Evolutionary conservation across 768 basidiomycete species (phyloP).

Genomic region (Xerocomellus intermedius): DNA sequence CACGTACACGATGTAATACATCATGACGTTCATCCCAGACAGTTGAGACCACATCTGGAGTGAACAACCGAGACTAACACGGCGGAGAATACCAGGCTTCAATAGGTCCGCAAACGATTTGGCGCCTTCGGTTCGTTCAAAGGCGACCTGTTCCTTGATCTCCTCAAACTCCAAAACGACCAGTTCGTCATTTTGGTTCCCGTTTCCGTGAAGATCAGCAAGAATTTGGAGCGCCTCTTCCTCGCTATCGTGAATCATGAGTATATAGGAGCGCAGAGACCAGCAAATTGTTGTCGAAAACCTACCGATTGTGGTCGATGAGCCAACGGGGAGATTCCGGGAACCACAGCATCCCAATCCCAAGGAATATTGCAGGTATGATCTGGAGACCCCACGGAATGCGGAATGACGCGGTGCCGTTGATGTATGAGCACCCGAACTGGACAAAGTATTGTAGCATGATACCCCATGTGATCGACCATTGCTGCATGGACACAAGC

Average conservation of each 20-base stretch:
- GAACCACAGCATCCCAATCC: conserved; percentile 64
- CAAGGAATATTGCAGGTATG: conserved; percentile 73
- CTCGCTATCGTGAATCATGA: conserved; percentile 20
- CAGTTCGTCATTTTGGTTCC: conserved; percentile 55
- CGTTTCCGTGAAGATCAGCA: conserved; percentile 67
- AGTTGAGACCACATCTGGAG: conserved; percentile 83
- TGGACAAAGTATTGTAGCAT: conserved; percentile 74
- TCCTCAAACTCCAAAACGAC: conserved; percentile 71
- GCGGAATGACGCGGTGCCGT: conserved; percentile 70
- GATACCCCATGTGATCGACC: conserved; percentile 80
- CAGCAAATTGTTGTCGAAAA: neutral
- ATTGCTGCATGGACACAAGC: conserved; percentile 76
- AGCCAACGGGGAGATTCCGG: conserved; percentile 75
- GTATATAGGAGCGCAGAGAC: neutral
- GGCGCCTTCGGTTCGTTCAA: conserved; percentile 67
- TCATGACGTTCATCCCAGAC: conserved; percentile 80
- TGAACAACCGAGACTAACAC: conserved; percentile 66
- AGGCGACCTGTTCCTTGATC: conserved; percentile 53
- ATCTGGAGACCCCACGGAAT: conserved; percentile 80
- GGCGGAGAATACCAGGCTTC: conserved; percentile 63
- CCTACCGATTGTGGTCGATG: conserved; percentile 56
- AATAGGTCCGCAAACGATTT: conserved; percentile 68
- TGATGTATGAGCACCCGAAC: conserved; percentile 68
- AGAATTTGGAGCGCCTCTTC: conserved; percentile 69
- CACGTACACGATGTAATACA: conserved; percentile 61